Evolutionary conservation across 2,329 filamentous ascomycete genomes (phyloP).

Genomic region (Botryosphaeria dothidea): DNA sequence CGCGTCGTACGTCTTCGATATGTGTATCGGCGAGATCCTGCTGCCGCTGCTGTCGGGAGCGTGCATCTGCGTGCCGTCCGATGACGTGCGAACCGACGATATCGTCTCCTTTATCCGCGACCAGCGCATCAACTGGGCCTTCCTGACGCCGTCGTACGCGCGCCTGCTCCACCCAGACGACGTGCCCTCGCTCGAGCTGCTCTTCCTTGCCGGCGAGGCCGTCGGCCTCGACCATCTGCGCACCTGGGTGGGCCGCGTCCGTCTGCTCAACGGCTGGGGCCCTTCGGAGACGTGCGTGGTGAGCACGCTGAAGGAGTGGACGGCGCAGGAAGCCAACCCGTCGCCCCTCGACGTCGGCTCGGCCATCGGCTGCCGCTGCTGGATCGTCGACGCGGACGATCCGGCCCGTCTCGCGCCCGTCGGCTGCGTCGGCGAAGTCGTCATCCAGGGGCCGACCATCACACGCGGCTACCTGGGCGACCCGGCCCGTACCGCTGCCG

Average conservation of each 20-base stretch:
- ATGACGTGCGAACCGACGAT: slow-evolving; percentile 45
- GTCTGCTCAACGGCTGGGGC: neutral
- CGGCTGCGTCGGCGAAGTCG: slow-evolving; percentile 35
- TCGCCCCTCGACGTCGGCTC: neutral
- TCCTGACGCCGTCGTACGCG: slow-evolving; percentile 39
- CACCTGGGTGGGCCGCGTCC: neutral
- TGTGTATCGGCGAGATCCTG: slow-evolving; percentile 36
- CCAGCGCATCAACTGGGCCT: slow-evolving; percentile 32
- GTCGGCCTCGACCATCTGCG: slow-evolving; percentile 21
- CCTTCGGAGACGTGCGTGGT: neutral
- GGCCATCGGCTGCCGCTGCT: slow-evolving; percentile 17
- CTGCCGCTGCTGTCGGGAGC: slow-evolving; percentile 35
- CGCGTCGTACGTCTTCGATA: slow-evolving; percentile 40
- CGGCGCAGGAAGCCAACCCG: neutral
- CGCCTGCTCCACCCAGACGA: slow-evolving; percentile 39
- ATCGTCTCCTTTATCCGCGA: slow-evolving; percentile 26
- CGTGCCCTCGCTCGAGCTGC: slow-evolving; percentile 41
- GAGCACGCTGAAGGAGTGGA: slow-evolving; percentile 24
- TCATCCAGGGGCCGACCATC: slow-evolving; percentile 37
- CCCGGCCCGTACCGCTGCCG: slow-evolving; percentile 32
- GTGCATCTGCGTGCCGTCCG: slow-evolving; percentile 41
- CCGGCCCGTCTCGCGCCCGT: slow-evolving; percentile 26
- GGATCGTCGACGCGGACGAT: slow-evolving; percentile 28
- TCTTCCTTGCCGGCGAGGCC: slow-evolving; percentile 36
- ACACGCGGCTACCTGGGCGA: slow-evolving; percentile 36